Evolutionary conservation across 2,329 filamentous ascomycete species (phyloP).

Genomic region (Sphaerostilbella broomeana): DNA sequence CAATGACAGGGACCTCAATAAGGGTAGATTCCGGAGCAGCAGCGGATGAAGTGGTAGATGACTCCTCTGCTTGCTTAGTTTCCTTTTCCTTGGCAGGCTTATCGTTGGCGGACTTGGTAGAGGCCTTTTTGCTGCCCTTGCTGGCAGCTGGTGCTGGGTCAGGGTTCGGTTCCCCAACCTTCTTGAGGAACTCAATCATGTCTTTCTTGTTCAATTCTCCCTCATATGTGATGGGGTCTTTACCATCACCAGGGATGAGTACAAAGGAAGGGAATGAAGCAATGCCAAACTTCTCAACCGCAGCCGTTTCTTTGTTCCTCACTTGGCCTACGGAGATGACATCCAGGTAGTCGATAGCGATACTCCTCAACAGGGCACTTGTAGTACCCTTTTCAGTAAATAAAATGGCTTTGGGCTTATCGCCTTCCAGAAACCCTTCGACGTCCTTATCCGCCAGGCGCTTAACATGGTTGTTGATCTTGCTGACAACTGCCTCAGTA

Average conservation of each 20-base stretch:
- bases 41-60: conserved; percentile 24
- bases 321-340: conserved; percentile 75
- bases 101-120: conserved; percentile 28
- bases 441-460: conserved; percentile 73
- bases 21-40: conserved; percentile 27
- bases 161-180: conserved; percentile 71
- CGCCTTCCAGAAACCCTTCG: conserved; percentile 66
- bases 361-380: conserved; percentile 70
- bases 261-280: conserved; percentile 73
- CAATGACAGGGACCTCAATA: conserved; percentile 61
- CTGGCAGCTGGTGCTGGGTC: conserved; percentile 49
- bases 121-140: conserved; percentile 25
- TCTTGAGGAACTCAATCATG: conserved; percentile 75
- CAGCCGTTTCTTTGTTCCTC: conserved; percentile 67
- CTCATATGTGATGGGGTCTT: conserved; percentile 65
- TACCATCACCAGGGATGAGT: conserved; percentile 64
- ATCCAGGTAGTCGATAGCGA: conserved; percentile 87
- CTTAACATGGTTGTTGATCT: conserved; percentile 88
- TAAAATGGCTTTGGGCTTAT: conserved; percentile 75
- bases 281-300: conserved; percentile 69
- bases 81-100: conserved; percentile 33
- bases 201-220: conserved; percentile 80
- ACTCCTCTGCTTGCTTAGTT: conserved; percentile 23
- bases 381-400: conserved; percentile 92
- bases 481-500: conserved; percentile 74